phyloP scores from a whole-genome alignment of 208 protist species.

The Trichomonas tenax region DNA sequence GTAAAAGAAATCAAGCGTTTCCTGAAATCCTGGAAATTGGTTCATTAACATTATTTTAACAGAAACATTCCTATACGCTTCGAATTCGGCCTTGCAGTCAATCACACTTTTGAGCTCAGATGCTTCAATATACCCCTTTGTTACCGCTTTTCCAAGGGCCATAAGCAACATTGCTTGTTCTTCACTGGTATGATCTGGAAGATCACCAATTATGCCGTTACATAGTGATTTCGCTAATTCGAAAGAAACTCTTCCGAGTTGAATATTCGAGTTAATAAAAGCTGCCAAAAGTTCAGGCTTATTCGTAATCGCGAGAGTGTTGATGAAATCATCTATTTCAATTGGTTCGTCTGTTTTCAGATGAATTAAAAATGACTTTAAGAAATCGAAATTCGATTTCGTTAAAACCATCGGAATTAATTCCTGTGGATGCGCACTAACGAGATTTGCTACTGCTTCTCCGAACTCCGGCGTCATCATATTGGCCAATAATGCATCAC shows the following conservation, averaged over 20 bases:
- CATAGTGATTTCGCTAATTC: neutral
- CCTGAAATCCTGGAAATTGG: neutral
- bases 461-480: neutral
- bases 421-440: neutral
- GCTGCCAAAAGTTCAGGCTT: neutral
- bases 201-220: neutral
- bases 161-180: neutral
- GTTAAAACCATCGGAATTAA: neutral
- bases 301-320: neutral
- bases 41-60: neutral
- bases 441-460: neutral
- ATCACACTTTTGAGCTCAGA: neutral
- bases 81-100: neutral
- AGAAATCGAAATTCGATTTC: neutral
- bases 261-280: neutral
- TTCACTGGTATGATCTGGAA: neutral
- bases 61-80: neutral
- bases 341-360: neutral
- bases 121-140: neutral
- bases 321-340: neutral
- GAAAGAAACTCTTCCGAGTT: neutral
- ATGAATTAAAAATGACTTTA: neutral
- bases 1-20: neutral
- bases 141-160: neutral
- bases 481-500: neutral